phyloP scores from a whole-genome alignment of 345 rosid genomes.

The Syzygium aromaticum region DNA sequence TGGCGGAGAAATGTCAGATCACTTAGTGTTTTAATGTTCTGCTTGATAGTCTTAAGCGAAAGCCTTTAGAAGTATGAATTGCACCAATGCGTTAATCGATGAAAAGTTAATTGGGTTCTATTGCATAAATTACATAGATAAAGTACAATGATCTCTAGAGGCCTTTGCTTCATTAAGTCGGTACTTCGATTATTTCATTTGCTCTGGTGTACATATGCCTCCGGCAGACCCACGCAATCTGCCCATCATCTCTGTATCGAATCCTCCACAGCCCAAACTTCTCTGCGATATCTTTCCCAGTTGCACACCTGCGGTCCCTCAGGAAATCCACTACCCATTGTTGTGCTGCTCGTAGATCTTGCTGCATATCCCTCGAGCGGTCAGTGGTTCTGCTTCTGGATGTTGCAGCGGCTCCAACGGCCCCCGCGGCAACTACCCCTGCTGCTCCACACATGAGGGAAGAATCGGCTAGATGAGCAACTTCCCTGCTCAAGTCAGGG shows the following conservation, averaged over 20 bases:
- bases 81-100: not conserved
- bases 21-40: not conserved
- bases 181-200: constrained; percentile 60
- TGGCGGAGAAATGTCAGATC: not conserved
- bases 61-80: not conserved
- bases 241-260: constrained; percentile 73
- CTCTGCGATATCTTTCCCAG: constrained; percentile 82
- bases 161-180: constrained; percentile 4
- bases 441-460: constrained; percentile 66
- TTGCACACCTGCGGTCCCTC: constrained; percentile 65
- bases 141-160: not conserved
- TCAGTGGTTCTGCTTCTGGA: constrained; percentile 33
- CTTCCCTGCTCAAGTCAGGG: constrained; percentile 86
- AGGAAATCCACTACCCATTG: constrained; percentile 88
- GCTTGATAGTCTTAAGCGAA: not conserved
- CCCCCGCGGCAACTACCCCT: constrained; percentile 65
- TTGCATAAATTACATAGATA: not conserved
- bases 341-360: constrained; percentile 68
- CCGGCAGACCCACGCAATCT: constrained; percentile 85
- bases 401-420: constrained; percentile 50
- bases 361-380: constrained; percentile 41
- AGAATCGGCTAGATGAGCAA: constrained; percentile 61
- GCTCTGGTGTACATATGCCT: constrained; percentile 71
- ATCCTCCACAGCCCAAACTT: constrained; percentile 90
- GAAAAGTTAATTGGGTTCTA: not conserved